Conservation (phyloP, 192 early-diverging fungal genomes). For the Backusella liffmaniae region DNA sequence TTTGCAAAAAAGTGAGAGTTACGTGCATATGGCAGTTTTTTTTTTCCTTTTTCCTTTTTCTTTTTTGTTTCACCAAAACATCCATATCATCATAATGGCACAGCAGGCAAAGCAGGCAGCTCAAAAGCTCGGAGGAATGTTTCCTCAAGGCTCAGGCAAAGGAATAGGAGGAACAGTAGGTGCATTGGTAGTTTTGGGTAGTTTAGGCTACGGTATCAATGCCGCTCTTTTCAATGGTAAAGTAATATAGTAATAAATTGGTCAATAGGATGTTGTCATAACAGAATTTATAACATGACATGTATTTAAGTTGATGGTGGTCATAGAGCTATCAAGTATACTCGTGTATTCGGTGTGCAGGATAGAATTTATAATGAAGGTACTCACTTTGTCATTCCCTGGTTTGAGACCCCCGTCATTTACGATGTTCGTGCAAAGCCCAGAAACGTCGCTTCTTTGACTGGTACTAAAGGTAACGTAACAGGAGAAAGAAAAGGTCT, state of each 20-base stretch:
- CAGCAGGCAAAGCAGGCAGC: conserved; percentile 62
- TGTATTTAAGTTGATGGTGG: conserved; percentile 85
- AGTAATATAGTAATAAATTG: neutral
- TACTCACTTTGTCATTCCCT: conserved; percentile 93
- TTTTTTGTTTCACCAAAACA: neutral
- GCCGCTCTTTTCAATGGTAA: conserved; percentile 91
- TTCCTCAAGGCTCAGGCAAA: conserved; percentile 57
- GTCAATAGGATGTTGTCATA: neutral
- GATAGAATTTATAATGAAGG: conserved; percentile 88
- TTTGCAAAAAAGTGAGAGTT: too few relatives aligned
- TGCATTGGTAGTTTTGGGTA: conserved; percentile 66
- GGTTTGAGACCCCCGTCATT: conserved; percentile 93
- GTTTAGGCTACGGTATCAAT: conserved; percentile 72
- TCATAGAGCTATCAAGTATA: conserved; percentile 97
- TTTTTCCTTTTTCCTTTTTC: too few relatives aligned
- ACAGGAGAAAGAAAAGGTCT: neutral
- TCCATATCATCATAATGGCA: conserved; percentile 29
- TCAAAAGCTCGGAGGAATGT: conserved; percentile 59
- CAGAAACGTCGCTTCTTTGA: conserved; percentile 94
- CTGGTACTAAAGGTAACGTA: conserved; percentile 88
- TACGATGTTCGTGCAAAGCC: conserved; percentile 99
- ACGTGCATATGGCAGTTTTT: too few relatives aligned
- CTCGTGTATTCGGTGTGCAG: conserved; percentile 84
- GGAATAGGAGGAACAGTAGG: conserved; percentile 56
- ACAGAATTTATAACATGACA: neutral